Percentiles rank a stretch among this genome's conserved stretches.
Conservation (phyloP, 176 grass and related monocot genomes). For the Oryza rufipogon region DNA sequence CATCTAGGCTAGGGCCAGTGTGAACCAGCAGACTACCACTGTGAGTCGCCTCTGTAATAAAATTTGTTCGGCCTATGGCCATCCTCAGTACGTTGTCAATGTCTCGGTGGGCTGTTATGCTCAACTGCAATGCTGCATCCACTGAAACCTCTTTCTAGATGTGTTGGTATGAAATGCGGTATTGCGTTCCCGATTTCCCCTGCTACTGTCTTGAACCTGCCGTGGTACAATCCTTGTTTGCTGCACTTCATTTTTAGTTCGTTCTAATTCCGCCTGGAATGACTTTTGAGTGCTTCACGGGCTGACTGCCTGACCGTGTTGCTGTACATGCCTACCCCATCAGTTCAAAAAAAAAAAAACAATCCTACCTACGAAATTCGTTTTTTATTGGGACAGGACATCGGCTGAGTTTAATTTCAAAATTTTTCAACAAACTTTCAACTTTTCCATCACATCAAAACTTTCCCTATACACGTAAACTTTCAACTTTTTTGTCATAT, state of each 20-base stretch:
- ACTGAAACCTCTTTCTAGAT: constrained; percentile 8
- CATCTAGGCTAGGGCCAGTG: constrained; percentile 37
- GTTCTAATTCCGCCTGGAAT: background rate
- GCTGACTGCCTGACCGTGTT: background rate
- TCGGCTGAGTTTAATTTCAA: too few species aligned
- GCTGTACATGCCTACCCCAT: too few species aligned
- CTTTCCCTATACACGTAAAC: too few species aligned
- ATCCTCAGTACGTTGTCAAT: constrained; percentile 1
- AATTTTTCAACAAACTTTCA: too few species aligned
- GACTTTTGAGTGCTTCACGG: background rate
- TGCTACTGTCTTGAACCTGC: background rate
- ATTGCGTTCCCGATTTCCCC: background rate
- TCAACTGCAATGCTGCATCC: constrained; percentile 3
- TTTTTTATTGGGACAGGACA: too few species aligned
- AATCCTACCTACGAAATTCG: too few species aligned
- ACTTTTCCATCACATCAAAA: too few species aligned
- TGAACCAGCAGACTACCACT: constrained; percentile 33
- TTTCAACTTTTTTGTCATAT: too few species aligned
- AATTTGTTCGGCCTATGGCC: constrained; percentile 19
- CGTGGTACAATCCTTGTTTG: background rate
- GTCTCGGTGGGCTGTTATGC: background rate
- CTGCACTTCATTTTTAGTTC: background rate
- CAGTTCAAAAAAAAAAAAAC: too few species aligned
- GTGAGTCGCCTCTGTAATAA: constrained; percentile 48
- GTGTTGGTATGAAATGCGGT: constrained; percentile 18